Evolutionary conservation across 306 rosid genomes (phyloP), one percentile per base, ranked within the genome.

Genomic region (Mucuna pruriens): DNA sequence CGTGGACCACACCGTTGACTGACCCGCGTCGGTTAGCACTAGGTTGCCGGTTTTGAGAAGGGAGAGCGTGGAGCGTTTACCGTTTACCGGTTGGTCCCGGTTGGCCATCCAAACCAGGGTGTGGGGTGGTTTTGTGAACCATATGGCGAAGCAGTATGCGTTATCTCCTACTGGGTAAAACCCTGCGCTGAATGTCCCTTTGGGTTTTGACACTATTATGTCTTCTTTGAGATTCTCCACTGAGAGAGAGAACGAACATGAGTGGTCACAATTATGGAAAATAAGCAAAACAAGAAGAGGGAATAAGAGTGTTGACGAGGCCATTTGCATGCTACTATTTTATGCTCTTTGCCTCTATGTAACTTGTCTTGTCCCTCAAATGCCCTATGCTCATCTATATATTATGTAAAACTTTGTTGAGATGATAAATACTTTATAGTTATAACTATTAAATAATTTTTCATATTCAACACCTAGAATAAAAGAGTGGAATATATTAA

Each of bases 81-180:
- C 70, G 13, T 63, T 63, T 1, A 63, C 45, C 1, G 70, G 70
- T 16, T 34, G 70, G 70, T 63, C 70, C 0, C 70, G 44, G 45
- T 63, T 63, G 7, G 70, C 70, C 15, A 63, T 63, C 70, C 70
- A 63, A 63, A 63, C 70, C 3, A 63, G 2, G 5, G 70, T 9
- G 34, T 57, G 64, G 3, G 33, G 16, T 1, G 0, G 7, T 57
- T 57, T 23, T 13, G 70, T 63, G 70, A 9, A 63, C 45, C 45
- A 63, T 63, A 63, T 34, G 12, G 45, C 44, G 16, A 63, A 63
- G 25, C 13, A 15, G 2, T 63, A 63, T 6, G 70, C 45, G 3
- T 63, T 63, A 33, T 6, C 13, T 0, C 70, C 70, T 2, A 63
- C 70, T 12, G 44, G 70, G 2, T 63, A 34, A 7, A 63, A 63